Base-by-base conservation (phyloP, 352 stramenopile genomes). In the Peronosclerospora sorghi region DNA sequence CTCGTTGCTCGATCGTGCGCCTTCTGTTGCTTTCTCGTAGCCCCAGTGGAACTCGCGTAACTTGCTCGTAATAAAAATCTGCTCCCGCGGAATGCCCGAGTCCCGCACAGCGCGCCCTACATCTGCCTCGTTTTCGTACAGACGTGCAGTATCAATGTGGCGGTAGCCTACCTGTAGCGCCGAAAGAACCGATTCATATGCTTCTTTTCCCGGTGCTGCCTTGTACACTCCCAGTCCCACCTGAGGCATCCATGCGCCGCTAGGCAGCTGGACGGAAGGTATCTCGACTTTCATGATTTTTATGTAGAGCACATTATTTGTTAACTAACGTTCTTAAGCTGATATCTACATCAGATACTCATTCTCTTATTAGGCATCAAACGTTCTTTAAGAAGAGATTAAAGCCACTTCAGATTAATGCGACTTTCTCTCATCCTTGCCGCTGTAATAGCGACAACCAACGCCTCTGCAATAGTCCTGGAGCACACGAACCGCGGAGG, bases 61-160 rank as follows among this genome's bases (percentile, higher is more conserved):
- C 44, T 90, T 92, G 21, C 71, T 85, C 7, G 72, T 86, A 12
- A 92, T 61, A 48, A 87, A 92, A 30, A 92, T 71, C 41, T 90
- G 54, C 9, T 70, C 52, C 5, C 77, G 61, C 8, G 58, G 53
- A 19, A 90, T 55, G 9, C 77, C 73, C 0, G 73, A 79, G 27
- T 88, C 78, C 17, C 39, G 48, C 2, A 83, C 46, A 7, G n/a
- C 82, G 3, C 62, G 46, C 5, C 81, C 80, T 27, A 94, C 85
- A 7, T 85, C 72, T 26, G 45, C 49, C 43, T 93, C 77, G 51
- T 95, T 94, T 46, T 85, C n/a, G n/a, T n/a, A n/a, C n/a, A n/a
- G n/a, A 35, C 81, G 59, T 12, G 80, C 84, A 12, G 66, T 84
- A 57, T 95, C 82, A 51, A 94, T 87, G 44, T 91, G 73, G 18